A percentile compares a stretch with the other conserved stretches of the same genome.
Evolutionary conservation across 2,329 filamentous ascomycete species (phyloP).

Genomic region (Xylaria sp.): DNA sequence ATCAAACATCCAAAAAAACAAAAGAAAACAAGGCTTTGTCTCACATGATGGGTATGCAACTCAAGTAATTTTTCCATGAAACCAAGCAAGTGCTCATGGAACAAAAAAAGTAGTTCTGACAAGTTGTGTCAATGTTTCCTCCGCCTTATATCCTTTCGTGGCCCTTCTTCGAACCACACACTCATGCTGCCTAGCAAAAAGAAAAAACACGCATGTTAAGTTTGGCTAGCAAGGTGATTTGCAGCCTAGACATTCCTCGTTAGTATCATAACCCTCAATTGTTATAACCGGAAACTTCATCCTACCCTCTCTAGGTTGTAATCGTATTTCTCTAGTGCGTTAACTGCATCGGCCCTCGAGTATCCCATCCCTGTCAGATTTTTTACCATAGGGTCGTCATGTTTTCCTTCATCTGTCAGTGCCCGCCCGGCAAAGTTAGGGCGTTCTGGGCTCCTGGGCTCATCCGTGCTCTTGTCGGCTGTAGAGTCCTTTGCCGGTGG

Average conservation of each 20-base stretch:
- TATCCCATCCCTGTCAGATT: slow-evolving; percentile 92
- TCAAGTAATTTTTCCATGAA: slow-evolving; percentile 39
- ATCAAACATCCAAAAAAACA: slow-evolving; percentile 31
- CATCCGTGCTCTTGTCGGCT: slow-evolving; percentile 45
- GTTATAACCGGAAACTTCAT: slow-evolving; percentile 40
- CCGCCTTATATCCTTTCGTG: slow-evolving; percentile 15
- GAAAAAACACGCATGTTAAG: slow-evolving; percentile 49
- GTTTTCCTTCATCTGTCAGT: slow-evolving; percentile 76
- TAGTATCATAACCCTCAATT: slow-evolving; percentile 37
- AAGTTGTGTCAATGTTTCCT: slow-evolving; percentile 8
- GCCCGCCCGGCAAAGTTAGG: slow-evolving; percentile 66
- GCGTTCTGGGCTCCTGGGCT: slow-evolving; percentile 41
- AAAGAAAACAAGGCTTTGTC: slow-evolving; percentile 27
- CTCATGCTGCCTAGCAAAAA: slow-evolving; percentile 19
- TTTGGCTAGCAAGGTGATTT: slow-evolving; percentile 66
- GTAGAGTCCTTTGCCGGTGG: slow-evolving; percentile 62
- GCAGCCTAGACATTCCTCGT: slow-evolving; percentile 57
- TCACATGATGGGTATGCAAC: slow-evolving; percentile 43
- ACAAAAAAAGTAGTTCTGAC: slow-evolving; percentile 23
- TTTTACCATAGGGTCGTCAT: slow-evolving; percentile 93
- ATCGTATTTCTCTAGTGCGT: slow-evolving; percentile 91
- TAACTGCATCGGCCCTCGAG: slow-evolving; percentile 74
- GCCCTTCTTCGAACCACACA: slow-evolving; percentile 4
- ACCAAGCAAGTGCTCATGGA: slow-evolving; percentile 1
- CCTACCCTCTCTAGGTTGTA: slow-evolving; percentile 94